Evolutionary conservation across 2,329 filamentous ascomycete species (phyloP).

Genomic region (Tolypocladium tropicale): DNA sequence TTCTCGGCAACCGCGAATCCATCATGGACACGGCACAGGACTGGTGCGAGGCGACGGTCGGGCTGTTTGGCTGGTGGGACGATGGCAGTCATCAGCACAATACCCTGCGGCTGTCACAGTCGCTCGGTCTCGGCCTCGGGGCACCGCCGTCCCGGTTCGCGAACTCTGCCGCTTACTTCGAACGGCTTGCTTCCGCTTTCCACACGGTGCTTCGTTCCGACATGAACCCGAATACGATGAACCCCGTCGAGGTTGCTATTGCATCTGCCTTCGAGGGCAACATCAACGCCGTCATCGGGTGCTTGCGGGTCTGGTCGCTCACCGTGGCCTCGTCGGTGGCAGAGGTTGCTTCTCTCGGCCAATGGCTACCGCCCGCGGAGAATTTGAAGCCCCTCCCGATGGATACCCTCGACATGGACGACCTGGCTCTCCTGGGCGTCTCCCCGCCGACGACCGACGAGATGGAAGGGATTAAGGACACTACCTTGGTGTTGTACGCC

Average conservation of each 20-base stretch:
- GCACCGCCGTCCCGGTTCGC: slow-evolving; percentile 30
- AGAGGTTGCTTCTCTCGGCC: slow-evolving; percentile 73
- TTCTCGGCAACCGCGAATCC: slow-evolving; percentile 65
- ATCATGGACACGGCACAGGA: slow-evolving; percentile 73
- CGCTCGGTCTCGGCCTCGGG: slow-evolving; percentile 24
- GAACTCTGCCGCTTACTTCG: slow-evolving; percentile 59
- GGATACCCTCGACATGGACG: slow-evolving; percentile 67
- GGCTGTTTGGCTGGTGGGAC: slow-evolving; percentile 86
- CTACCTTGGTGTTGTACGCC: slow-evolving; percentile 68
- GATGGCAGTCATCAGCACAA: slow-evolving; percentile 49
- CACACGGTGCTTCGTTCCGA: slow-evolving; percentile 57
- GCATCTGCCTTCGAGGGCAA: slow-evolving; percentile 79
- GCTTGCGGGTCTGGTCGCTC: slow-evolving; percentile 72
- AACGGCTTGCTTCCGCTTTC: slow-evolving; percentile 62
- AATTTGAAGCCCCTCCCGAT: slow-evolving; percentile 38
- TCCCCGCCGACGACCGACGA: slow-evolving; percentile 47
- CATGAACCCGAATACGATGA: slow-evolving; percentile 67
- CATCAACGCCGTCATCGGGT: slow-evolving; percentile 60
- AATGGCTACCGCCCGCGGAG: slow-evolving; percentile 57
- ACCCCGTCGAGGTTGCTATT: slow-evolving; percentile 68
- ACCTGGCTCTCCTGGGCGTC: slow-evolving; percentile 73
- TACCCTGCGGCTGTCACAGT: slow-evolving; percentile 27
- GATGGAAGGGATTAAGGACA: slow-evolving; percentile 62
- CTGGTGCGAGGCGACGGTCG: slow-evolving; percentile 84
- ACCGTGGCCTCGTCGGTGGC: slow-evolving; percentile 67